Evolutionary conservation across 2,329 filamentous ascomycete species (phyloP), one percentile per base, ranked within the genome.

Genomic region (Pyrenochaeta sp.): DNA sequence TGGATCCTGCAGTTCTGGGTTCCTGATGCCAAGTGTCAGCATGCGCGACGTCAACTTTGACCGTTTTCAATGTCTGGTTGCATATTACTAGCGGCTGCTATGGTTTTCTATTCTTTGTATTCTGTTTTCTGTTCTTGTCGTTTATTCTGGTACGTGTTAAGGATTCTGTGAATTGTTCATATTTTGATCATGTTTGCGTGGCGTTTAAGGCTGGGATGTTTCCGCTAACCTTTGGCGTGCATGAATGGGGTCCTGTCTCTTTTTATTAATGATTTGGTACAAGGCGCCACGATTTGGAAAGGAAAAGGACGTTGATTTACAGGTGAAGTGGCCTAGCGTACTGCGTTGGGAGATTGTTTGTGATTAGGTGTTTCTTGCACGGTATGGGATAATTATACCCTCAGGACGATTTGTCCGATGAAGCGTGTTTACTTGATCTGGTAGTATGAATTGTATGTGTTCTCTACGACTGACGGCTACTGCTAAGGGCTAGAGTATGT

Each of bases 1-100:
- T 68, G 9, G 62, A 67, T 46, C 40, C 63, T 23, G 51, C 61
- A n/a, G 32, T 61, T 15, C 56, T 67, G 3, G 56, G 50, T 17
- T 40, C 36, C 15, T 48, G 29, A 51, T 21, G 7, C 17, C n/a
- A 33, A n/a, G 33, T 36, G 5, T 36, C 33, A 17, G 17, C 23
- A 4, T 36, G 33, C 17, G 10, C 17, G 33, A 12, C 9, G 7
- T 17, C 7, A 36, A 15, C 3, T 37, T 11, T 18, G 15, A 18
- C 10, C 12, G 6, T 37, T 37, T 37, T 7, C 20, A 11, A 37
- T 37, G 5, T 20, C 6, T 27, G 5, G 35, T 20, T 37, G 5
- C 17, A 20, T 51, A 39, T 37, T 15, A 18, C 27, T 45, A 4
- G 23, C 32, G 35, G n/a, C 30, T 44, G 10, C 7, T 18, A n/a